A percentile compares a stretch with the other conserved stretches of the same genome.
Conservation (phyloP, 169 alveolate species). For the Plasmodium knowlesi region DNA sequence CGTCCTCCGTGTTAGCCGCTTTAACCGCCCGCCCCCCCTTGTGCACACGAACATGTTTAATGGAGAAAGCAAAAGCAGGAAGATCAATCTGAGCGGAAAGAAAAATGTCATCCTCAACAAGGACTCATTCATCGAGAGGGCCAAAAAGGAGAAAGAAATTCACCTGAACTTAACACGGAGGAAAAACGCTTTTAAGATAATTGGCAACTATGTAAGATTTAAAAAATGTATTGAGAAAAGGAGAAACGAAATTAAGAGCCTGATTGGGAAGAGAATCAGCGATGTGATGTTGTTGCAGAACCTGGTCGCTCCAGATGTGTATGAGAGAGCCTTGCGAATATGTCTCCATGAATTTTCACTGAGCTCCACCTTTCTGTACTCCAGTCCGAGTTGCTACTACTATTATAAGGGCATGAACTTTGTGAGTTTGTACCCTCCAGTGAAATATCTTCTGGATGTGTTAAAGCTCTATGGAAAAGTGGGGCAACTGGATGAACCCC, state of each 20-base stretch:
- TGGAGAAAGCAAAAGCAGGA: constrained; percentile 70
- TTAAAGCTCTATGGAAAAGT: constrained; percentile 33
- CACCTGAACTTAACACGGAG: constrained; percentile 11
- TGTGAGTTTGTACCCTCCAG: constrained; percentile 20
- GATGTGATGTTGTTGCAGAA: constrained; percentile 35
- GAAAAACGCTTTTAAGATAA: constrained; percentile 41
- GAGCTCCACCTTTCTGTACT: constrained; percentile 32
- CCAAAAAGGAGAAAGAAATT: constrained; percentile 45
- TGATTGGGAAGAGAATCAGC: constrained; percentile 28
- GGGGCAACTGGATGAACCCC: neutral
- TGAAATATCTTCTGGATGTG: constrained; percentile 16
- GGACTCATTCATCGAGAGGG: constrained; percentile 64
- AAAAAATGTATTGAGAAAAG: constrained; percentile 39
- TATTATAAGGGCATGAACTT: constrained; percentile 41
- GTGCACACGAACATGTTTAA: constrained; percentile 36
- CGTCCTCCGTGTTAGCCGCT: neutral
- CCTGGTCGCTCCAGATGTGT: constrained; percentile 28
- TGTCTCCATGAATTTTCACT: constrained; percentile 51
- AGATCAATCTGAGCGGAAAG: constrained; percentile 64
- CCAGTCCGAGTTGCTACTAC: constrained; percentile 18
- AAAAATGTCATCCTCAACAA: constrained; percentile 48
- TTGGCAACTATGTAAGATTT: constrained; percentile 20
- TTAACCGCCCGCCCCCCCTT: no score
- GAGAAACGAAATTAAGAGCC: constrained; percentile 14
- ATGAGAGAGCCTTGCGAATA: constrained; percentile 39